These are phyloP conservation scores for Cytospora schulzeri DNA, from an alignment of 2,329 filamentous ascomycete species.

Conservation along the genomic window DNA sequence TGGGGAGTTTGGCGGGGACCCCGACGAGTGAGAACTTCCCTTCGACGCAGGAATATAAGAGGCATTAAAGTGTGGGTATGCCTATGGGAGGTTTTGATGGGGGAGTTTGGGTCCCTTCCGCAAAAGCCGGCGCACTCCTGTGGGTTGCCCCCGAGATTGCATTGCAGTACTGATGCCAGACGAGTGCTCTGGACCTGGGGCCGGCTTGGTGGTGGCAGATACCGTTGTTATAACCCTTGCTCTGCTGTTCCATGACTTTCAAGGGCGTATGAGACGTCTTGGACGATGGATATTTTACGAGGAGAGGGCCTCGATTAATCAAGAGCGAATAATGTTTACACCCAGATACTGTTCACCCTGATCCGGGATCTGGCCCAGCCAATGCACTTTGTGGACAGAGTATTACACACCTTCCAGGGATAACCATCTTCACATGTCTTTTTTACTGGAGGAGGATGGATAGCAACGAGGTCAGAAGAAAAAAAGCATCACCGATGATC, in stretches of 20 bases:
- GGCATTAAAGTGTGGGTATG: neutral
- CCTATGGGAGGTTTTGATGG: neutral
- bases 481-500: too few relatives aligned
- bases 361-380: neutral
- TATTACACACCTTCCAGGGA: neutral
- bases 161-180: neutral
- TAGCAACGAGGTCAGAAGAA: neutral
- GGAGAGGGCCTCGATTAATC: neutral
- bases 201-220: neutral
- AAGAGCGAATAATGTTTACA: neutral
- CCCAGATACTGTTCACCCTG: neutral
- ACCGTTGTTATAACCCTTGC: neutral
- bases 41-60: conserved; percentile 31
- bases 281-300: neutral
- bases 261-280: neutral
- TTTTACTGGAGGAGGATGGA: neutral
- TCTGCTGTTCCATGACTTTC: neutral
- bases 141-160: neutral
- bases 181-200: neutral
- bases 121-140: neutral
- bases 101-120: neutral
- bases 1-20: conserved; percentile 52
- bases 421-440: neutral
- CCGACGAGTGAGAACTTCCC: conserved; percentile 47
- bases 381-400: neutral